phyloP scores from a whole-genome alignment of 1,284 basidiomycete genomes.

The Stygiomarasmius scandens region DNA sequence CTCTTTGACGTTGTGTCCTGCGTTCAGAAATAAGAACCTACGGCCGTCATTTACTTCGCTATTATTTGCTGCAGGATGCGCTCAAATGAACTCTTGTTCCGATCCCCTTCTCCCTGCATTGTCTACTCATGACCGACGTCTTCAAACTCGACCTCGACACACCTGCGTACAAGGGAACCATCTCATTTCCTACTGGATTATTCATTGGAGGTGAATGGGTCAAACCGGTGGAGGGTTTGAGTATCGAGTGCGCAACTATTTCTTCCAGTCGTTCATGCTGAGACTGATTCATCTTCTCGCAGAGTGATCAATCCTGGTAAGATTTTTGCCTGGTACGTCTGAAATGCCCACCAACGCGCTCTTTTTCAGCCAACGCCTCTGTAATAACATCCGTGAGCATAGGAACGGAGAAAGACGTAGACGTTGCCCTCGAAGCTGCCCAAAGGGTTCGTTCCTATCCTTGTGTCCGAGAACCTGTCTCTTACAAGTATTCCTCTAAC shows the following conservation, averaged over 20 bases:
- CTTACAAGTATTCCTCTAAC: no score
- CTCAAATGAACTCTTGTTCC: no score
- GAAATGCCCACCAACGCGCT: slow-evolving; percentile 49
- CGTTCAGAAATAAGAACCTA: no score
- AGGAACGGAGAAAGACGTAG: slow-evolving; percentile 69
- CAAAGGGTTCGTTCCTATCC: no score
- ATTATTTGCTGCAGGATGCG: no score
- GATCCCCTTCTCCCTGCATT: no score
- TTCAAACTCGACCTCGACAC: slow-evolving; percentile 5
- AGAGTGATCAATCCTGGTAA: slow-evolving; percentile 26
- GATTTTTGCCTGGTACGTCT: no score
- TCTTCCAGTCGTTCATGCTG: neutral
- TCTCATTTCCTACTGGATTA: slow-evolving; percentile 59
- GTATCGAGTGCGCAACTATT: slow-evolving; percentile 53
- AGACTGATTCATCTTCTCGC: slow-evolving; percentile 30
- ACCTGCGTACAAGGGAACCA: neutral
- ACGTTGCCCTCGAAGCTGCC: slow-evolving; percentile 74
- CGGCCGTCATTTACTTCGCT: no score
- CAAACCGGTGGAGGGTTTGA: slow-evolving; percentile 54
- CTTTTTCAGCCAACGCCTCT: slow-evolving; percentile 62
- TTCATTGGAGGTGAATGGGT: slow-evolving; percentile 76
- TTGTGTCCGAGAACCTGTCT: no score
- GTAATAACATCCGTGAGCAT: slow-evolving; percentile 64
- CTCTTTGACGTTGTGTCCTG: no score
- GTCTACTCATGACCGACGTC: slow-evolving; percentile 5